Evolutionary conservation across 495 filamentous ascomycete species (phyloP), one percentile per base, ranked within the genome.

Genomic region (Daldinia childiae): DNA sequence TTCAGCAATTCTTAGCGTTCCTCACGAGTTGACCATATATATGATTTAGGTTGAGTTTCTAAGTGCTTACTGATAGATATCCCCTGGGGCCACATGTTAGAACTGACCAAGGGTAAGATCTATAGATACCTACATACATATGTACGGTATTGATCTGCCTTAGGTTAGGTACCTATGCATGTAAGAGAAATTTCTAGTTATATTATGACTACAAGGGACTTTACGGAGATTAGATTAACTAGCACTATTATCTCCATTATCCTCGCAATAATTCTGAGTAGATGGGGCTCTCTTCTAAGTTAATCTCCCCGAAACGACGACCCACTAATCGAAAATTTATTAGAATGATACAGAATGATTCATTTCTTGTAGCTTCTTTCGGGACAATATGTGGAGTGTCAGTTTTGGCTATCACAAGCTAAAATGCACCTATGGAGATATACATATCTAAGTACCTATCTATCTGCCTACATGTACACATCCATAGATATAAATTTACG

Each of bases 211-310:
- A 29, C 14, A 54, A 24, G 26, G 24, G 50, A 17, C 27, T 15
- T 11, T 7, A n/a, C 50, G 50, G 50, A 54, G 50, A 54, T 54
- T 54, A 54, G 50, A 54, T 30, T 24, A 17, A 30, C 12, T 54
- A 54, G 11, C 7, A 17, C 6, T n/a, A 54, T n/a, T 54, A 54
- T 54, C 50, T 54, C 50, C 26, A 30, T 54, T 48, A 48, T 48
- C 43, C 43, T 48, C 17, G 43, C n/a, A 5, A n/a, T 4, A 45
- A 21, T 19, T 11, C 17, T 9, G 7, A 21, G 19, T 8, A 11
- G 17, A 45, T 19, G 41, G 41, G 41, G 17, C 41, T 45, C 7
- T 9, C 19, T 45, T 21, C 17, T 21, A 21, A 21, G 6, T 11
- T 48, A 48, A 11, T 48, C 9, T 21, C 43, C 19, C 8, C 19